These are phyloP conservation scores for Cutaneotrichosporon dermatis DNA, from an alignment of 1,284 basidiomycete species.

Conservation along the genomic window DNA sequence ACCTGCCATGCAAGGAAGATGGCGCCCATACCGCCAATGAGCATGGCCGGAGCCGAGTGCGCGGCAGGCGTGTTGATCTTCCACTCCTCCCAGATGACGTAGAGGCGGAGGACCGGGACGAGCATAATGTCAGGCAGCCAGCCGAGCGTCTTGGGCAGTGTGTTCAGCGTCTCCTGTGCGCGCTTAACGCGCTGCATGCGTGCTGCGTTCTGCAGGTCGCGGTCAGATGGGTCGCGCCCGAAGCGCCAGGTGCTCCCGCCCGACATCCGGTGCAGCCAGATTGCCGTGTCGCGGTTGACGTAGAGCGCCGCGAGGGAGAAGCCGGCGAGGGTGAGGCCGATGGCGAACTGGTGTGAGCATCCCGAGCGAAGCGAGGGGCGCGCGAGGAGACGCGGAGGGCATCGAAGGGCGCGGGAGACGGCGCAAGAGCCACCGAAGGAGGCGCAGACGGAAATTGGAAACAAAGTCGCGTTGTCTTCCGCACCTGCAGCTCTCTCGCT, in stretches of 20 bases:
- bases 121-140: constrained; percentile 37
- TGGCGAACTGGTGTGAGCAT: constrained; percentile 34
- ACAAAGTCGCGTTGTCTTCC: no score
- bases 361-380: not conserved
- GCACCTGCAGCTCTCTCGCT: no score
- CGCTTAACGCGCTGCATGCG: constrained; percentile 36
- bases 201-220: constrained; percentile 40
- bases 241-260: constrained; percentile 31
- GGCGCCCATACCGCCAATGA: constrained; percentile 56
- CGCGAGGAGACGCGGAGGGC: no score
- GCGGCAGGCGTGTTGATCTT: constrained; percentile 38
- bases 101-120: constrained; percentile 40
- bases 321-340: constrained; percentile 32
- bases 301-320: constrained; percentile 35
- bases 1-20: constrained; percentile 73
- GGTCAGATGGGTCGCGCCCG: constrained; percentile 31
- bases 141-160: constrained; percentile 28
- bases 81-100: constrained; percentile 39
- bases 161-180: constrained; percentile 28
- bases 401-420: no score
- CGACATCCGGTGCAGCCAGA: constrained; percentile 38
- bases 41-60: constrained; percentile 28
- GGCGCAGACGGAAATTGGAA: no score
- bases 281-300: constrained; percentile 42
- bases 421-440: no score